These are phyloP conservation scores for Meyerozyma smithsonii DNA, from an alignment of 1,139 yeast genomes.

Conservation along the genomic window DNA sequence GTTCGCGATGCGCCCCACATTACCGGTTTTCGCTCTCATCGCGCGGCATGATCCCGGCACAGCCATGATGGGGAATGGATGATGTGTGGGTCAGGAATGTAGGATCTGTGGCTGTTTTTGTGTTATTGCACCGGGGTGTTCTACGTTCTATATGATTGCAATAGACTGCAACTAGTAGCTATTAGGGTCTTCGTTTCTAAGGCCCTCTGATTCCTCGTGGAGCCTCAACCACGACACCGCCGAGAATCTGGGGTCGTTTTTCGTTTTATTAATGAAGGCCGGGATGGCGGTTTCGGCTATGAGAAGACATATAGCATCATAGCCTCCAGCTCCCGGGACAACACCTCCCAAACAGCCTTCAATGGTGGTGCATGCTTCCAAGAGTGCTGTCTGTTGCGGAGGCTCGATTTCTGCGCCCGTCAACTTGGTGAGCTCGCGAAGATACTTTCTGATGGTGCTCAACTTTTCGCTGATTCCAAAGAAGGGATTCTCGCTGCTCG, in stretches of 20 bases:
- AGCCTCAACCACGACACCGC: conserved; percentile 63
- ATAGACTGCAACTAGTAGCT: not conserved
- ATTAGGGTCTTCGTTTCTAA: conserved; percentile 28
- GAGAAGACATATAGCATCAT: conserved; percentile 80
- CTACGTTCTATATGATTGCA: not conserved
- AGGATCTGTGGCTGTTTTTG: not conserved
- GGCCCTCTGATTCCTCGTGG: conserved; percentile 54
- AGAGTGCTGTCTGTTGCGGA: conserved; percentile 58
- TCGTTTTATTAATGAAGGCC: conserved; percentile 31
- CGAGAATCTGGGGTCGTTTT: conserved; percentile 22
- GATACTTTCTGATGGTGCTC: conserved; percentile 44
- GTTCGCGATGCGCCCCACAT: not conserved
- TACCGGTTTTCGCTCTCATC: not conserved
- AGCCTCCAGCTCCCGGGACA: conserved; percentile 98
- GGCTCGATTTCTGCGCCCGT: conserved; percentile 93
- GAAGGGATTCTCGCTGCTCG: not conserved
- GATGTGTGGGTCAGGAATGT: not conserved
- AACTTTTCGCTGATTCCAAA: conserved; percentile 15
- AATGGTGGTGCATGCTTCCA: conserved; percentile 54
- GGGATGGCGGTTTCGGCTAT: conserved; percentile 46
- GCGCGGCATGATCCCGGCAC: not conserved
- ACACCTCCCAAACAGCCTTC: conserved; percentile 89
- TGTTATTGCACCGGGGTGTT: not conserved
- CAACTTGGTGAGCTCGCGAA: conserved; percentile 54
- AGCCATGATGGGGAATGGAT: not conserved